Base-by-base conservation (phyloP, 148 eudicot genomes). In the Chenopodium album region DNA sequence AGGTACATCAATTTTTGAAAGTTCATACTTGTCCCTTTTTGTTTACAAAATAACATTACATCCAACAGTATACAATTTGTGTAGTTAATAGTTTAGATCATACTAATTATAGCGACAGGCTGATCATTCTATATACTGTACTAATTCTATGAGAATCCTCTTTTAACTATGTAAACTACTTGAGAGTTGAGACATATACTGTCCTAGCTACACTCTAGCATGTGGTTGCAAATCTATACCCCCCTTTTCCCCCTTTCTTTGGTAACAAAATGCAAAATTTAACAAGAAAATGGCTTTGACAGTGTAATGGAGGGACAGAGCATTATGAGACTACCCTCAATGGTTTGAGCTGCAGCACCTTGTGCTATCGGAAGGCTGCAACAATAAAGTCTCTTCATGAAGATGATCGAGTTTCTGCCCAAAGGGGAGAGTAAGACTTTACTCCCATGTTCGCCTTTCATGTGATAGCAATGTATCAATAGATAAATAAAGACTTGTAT, bases 261-360 rank as follows among this genome's bases (percentile, higher is more conserved):
- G 0, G 20, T 23, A 56, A 34, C 26, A 34, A 26, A 28, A 8
- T 17, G 0, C 2, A 9, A 17, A 14, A 26, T 29, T 48, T 76
- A 2, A 60, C 5, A 22, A 29, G 17, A 1, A 2, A 64, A 37
- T 76, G 31, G 70, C 32, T 71, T 76, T 79, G 85, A 56, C 88
- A 92, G 96, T 47, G 89, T 88, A 13, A 72, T 91, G 79, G 92
- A 82, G 19, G 94, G 92, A 65, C 89, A 92, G 62, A 89, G 84
- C 60, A 76, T 91, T 28, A 80, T 88, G 87, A 87, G 88, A 80
- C 90, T 92, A 56, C 87, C 92, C 72, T 86, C 88, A 11, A 72
- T 75, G 2, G 88, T 86, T 56, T 86, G 80, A 83, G 17, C 20
- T 56, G 62, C 22, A 56, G 22, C 56, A 14, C 12, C 56, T 52